Conservation (phyloP, 225 moss, liverwort and hornwort genomes). For the Pseudisothecium myosuroides region DNA sequence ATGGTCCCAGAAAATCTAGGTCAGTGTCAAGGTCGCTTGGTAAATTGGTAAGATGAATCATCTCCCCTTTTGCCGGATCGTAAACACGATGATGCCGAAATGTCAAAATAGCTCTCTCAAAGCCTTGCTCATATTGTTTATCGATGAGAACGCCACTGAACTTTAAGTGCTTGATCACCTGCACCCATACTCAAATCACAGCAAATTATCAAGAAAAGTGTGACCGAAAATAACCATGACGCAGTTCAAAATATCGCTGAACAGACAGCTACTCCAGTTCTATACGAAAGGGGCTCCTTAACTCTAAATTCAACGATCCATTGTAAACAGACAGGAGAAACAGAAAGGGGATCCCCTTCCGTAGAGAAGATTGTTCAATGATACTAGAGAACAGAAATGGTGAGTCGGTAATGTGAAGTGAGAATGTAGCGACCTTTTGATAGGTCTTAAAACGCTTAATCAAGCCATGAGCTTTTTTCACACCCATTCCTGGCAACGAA, state of each 20-base stretch:
- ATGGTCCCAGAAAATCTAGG: slow-evolving; percentile 90
- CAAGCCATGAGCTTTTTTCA: slow-evolving; percentile 74
- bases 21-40: slow-evolving; percentile 38
- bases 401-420: neutral
- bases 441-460: slow-evolving; percentile 73
- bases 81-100: slow-evolving; percentile 92
- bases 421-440: slow-evolving; percentile 41
- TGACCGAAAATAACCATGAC: neutral
- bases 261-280: neutral
- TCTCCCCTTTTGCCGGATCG: slow-evolving; percentile 53
- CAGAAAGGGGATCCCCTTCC: neutral
- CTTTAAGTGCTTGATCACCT: slow-evolving; percentile 87
- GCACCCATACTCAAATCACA: neutral
- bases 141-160: slow-evolving; percentile 63
- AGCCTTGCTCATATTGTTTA: slow-evolving; percentile 65
- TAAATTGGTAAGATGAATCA: slow-evolving; percentile 65
- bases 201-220: neutral
- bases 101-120: slow-evolving; percentile 70
- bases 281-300: neutral
- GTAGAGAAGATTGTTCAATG: neutral
- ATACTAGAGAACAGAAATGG: neutral
- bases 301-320: neutral
- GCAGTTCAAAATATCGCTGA: neutral
- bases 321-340: neutral
- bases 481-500: slow-evolving; percentile 89